phyloP scores from a whole-genome alignment of 352 stramenopile genomes.

The Phytophthora chlamydospora region DNA sequence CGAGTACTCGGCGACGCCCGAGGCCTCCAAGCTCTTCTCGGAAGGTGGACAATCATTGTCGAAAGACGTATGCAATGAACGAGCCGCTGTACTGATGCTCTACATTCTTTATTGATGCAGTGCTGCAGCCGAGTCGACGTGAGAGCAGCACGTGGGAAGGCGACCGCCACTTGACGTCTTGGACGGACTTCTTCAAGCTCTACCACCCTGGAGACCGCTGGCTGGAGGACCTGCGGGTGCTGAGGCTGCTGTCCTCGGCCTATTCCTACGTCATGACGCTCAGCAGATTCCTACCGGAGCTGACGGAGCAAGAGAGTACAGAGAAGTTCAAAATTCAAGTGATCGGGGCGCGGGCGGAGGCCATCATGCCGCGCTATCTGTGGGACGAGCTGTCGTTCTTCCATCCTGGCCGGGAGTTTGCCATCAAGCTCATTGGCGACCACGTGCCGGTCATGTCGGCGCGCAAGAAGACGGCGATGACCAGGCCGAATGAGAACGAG shows the following conservation, averaged over 20 bases:
- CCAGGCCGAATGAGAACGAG: conserved; percentile 15
- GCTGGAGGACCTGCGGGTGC: conserved; percentile 36
- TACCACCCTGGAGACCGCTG: conserved; percentile 42
- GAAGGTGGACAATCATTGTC: conserved; percentile 38
- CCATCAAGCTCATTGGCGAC: conserved; percentile 70
- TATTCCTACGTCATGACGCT: conserved; percentile 81
- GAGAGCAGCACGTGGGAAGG: conserved; percentile 18
- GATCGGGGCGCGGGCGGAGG: conserved; percentile 72
- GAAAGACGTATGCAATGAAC: conserved; percentile 6
- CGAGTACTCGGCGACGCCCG: conserved; percentile 38
- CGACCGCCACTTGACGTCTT: conserved; percentile 32
- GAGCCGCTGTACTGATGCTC: neutral
- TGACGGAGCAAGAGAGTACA: conserved; percentile 13
- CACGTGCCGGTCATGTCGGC: conserved; percentile 54
- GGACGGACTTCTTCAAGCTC: conserved; percentile 52
- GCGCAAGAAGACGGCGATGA: conserved; percentile 23
- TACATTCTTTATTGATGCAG: conserved; percentile 19
- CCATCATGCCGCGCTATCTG: conserved; percentile 73
- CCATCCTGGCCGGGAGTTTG: conserved; percentile 36
- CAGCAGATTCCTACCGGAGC: conserved; percentile 40
- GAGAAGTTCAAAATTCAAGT: conserved; percentile 50
- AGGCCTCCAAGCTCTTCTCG: conserved; percentile 51
- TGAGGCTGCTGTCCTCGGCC: conserved; percentile 65
- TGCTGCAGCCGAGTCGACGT: conserved; percentile 37
- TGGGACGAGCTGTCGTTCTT: conserved; percentile 68